Evolutionary conservation across 306 rosid species (phyloP), one percentile per base, ranked within the genome.

Genomic region (Carpinus fangiana): DNA sequence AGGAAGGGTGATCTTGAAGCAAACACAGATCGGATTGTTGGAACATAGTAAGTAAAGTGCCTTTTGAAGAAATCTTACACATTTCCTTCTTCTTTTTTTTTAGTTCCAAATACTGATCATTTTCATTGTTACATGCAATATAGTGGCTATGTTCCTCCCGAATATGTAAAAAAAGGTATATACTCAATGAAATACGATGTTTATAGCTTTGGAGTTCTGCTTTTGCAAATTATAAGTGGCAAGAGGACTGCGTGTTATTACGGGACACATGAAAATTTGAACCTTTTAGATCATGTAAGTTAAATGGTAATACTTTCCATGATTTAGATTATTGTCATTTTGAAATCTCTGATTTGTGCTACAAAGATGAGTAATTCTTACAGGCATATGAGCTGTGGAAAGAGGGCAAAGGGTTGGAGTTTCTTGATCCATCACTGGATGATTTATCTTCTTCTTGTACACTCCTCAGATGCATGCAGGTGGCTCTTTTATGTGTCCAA

Each of bases 171-270:
- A 68, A 83, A 80, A 73, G 92, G 95, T 45, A 76, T 79, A 80
- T 92, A 90, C 81, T 84, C 97, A 4, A 87, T 67, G 0, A 92
- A 89, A 82, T 88, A 75, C 1, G 88, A 87, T 1, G 80, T 87
- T 2, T 87, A 64, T 68, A 87, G 85, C 69, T 87, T 82, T 23
- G 83, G 90, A 23, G 84, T 87, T 18, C 73, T 85, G 18, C 85
- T 87, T 59, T 72, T 90, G 76, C 94, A 92, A 87, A 92, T 92
- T 79, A 89, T 89, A 51, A 89, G 93, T 3, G 88, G 93, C 70
- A 89, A 81, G 73, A 87, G 78, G 67, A 90, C 70, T 67, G 60
- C 88, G 4, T 20, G 84, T 38, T 86, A 76, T 60, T 84, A 89
- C 8, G 93, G 90, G 0, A 52, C 76, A 2, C 53, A 83, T 61